Conservation (phyloP, 768 basidiomycete genomes). For the Kondoa subrosea region DNA sequence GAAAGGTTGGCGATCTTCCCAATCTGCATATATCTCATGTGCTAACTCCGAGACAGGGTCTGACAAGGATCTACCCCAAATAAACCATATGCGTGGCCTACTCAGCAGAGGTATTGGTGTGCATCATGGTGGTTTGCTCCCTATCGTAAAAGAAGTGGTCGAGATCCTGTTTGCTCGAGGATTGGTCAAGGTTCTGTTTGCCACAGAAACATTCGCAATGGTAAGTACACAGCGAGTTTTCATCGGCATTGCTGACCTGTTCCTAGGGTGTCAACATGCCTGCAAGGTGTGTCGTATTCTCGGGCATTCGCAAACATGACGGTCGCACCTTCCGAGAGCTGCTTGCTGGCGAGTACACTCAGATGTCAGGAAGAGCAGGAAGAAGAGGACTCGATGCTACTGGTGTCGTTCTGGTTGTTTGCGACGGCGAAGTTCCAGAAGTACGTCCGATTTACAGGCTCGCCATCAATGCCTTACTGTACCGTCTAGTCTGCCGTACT, state of each 20-base stretch:
- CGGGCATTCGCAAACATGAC: conserved; percentile 85
- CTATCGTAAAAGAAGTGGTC: conserved; percentile 94
- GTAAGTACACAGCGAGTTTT: conserved; percentile 35
- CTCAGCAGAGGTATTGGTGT: conserved; percentile 87
- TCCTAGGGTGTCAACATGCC: conserved; percentile 96
- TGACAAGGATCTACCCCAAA: conserved; percentile 84
- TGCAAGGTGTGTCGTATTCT: conserved; percentile 90
- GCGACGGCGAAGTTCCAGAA: conserved; percentile 65
- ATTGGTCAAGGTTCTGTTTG: conserved; percentile 87
- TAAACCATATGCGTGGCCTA: conserved; percentile 70
- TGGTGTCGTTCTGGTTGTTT: conserved; percentile 80
- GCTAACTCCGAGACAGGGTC: conserved; percentile 41
- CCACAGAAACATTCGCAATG: conserved; percentile 99
- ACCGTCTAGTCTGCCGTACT: conserved; percentile 52
- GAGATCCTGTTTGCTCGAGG: conserved; percentile 92
- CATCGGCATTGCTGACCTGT: neutral
- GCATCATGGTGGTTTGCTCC: conserved; percentile 88
- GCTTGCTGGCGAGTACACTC: conserved; percentile 57
- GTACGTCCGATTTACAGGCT: conserved; percentile 36
- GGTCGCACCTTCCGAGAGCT: conserved; percentile 81
- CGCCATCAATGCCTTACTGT: neutral
- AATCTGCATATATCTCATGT: neutral
- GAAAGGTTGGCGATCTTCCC: conserved; percentile 44
- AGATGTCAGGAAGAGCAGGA: conserved; percentile 97
- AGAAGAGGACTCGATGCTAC: conserved; percentile 86